Percentiles rank a stretch among this genome's conserved stretches.
phyloP scores from a whole-genome alignment of 768 basidiomycete genomes.

The Suillus ampliporus region DNA sequence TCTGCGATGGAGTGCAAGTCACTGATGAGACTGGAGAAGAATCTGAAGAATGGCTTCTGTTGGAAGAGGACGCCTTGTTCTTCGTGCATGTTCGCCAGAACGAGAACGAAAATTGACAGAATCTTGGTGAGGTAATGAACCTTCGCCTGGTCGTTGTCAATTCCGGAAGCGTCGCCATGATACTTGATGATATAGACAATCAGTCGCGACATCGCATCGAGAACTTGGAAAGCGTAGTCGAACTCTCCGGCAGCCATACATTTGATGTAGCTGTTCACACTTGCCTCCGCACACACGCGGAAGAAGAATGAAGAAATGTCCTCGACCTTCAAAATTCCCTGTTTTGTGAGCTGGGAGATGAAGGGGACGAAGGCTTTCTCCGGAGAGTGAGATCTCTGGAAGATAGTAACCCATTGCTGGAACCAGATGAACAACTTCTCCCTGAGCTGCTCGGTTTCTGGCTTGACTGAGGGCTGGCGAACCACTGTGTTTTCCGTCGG shows the following conservation, averaged over 20 bases:
- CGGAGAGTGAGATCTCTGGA: slow-evolving; percentile 86
- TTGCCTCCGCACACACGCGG: slow-evolving; percentile 94
- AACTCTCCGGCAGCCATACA: slow-evolving; percentile 74
- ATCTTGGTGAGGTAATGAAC: slow-evolving; percentile 98
- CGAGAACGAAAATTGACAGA: slow-evolving; percentile 94
- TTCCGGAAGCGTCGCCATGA: slow-evolving; percentile 92
- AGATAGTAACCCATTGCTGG: slow-evolving; percentile 96
- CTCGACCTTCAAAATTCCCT: slow-evolving; percentile 95
- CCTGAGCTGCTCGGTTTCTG: slow-evolving; percentile 75
- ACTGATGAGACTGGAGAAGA: slow-evolving; percentile 95
- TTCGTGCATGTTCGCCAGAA: slow-evolving; percentile 93
- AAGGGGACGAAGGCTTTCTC: slow-evolving; percentile 97
- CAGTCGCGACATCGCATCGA: slow-evolving; percentile 94
- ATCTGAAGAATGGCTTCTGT: slow-evolving; percentile 97
- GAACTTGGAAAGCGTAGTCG: slow-evolving; percentile 83
- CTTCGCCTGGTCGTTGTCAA: slow-evolving; percentile 94
- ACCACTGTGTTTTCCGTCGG: slow-evolving; percentile 42
- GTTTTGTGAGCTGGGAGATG: slow-evolving; percentile 96
- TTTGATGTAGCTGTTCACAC: slow-evolving; percentile 87
- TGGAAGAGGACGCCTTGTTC: slow-evolving; percentile 91
- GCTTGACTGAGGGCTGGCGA: slow-evolving; percentile 59
- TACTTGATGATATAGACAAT: slow-evolving; percentile 99
- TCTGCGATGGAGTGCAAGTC: slow-evolving; percentile 88
- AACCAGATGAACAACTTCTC: slow-evolving; percentile 82
- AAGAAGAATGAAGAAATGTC: slow-evolving; percentile 98